Percentiles rank a stretch among this genome's conserved stretches.
phyloP scores from a whole-genome alignment of 2,329 filamentous ascomycete genomes.

The Alternaria sp. region DNA sequence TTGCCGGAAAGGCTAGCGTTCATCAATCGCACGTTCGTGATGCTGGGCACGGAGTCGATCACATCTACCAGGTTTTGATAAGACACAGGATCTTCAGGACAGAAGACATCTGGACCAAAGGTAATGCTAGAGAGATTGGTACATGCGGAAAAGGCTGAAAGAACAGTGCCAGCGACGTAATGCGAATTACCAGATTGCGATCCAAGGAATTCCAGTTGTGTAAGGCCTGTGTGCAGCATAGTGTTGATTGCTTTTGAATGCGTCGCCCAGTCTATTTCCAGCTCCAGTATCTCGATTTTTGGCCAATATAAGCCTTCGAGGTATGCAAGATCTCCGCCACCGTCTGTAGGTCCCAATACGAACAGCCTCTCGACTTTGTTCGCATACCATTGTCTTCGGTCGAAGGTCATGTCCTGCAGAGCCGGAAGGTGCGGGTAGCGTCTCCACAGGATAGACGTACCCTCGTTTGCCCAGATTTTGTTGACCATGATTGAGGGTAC shows the following conservation, averaged over 20 bases:
- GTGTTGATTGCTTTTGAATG: slow-evolving; percentile 27
- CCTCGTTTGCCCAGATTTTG: slow-evolving; percentile 45
- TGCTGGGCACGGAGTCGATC: slow-evolving; percentile 29
- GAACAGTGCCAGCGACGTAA: slow-evolving; percentile 32
- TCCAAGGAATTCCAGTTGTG: slow-evolving; percentile 38
- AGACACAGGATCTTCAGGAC: slow-evolving; percentile 32
- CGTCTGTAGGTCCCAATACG: slow-evolving; percentile 27
- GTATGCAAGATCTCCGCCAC: slow-evolving; percentile 29
- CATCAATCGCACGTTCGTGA: slow-evolving; percentile 38
- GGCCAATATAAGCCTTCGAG: slow-evolving; percentile 42
- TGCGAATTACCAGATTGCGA: slow-evolving; percentile 32
- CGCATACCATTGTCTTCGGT: slow-evolving; percentile 43
- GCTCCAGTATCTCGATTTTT: slow-evolving; percentile 38
- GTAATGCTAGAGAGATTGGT: slow-evolving; percentile 36
- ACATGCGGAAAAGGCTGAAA: slow-evolving; percentile 37
- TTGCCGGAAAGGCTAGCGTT: slow-evolving; percentile 34
- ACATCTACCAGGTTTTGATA: slow-evolving; percentile 30
- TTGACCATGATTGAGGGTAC: slow-evolving; percentile 45
- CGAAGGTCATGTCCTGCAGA: slow-evolving; percentile 30
- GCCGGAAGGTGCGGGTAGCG: slow-evolving; percentile 43
- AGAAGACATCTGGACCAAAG: slow-evolving; percentile 34
- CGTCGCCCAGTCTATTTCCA: slow-evolving; percentile 40
- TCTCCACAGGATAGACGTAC: slow-evolving; percentile 44
- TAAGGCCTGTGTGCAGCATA: slow-evolving; percentile 38
- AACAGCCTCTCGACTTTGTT: slow-evolving; percentile 43